Evolutionary conservation across 163 green algal species (phyloP).

Genomic region (Chlamydomonas reinhardtii): DNA sequence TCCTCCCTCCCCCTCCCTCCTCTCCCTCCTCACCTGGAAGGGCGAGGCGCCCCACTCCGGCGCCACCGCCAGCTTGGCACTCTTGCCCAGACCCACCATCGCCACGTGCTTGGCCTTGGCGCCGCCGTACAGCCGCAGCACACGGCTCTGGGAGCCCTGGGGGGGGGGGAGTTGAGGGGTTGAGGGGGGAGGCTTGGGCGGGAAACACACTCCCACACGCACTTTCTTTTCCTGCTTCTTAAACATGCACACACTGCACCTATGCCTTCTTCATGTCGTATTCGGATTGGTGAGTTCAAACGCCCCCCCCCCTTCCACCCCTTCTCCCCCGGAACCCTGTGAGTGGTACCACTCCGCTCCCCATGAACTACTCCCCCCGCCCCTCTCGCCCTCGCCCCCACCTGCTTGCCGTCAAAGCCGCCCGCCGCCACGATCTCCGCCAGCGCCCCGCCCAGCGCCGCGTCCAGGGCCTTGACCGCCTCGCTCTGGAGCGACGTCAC

Average conservation of each 20-base stretch:
- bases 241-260: too few species aligned
- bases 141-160: slow-evolving; percentile 29
- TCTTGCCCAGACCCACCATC: slow-evolving; percentile 87
- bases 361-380: not conserved
- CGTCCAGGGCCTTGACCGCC: slow-evolving; percentile 38
- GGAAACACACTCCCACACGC: too few species aligned
- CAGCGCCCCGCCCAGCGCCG: slow-evolving; percentile 45
- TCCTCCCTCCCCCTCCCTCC: too few species aligned
- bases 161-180: not conserved
- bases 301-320: too few species aligned
- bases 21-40: slow-evolving; percentile 1
- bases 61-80: slow-evolving; percentile 51
- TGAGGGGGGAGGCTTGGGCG: too few species aligned
- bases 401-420: slow-evolving; percentile 75
- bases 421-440: slow-evolving; percentile 58
- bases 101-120: slow-evolving; percentile 61
- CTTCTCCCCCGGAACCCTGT: too few species aligned
- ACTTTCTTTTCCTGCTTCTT: too few species aligned
- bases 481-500: slow-evolving; percentile 24
- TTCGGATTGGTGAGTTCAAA: too few species aligned
- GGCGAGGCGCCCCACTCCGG: slow-evolving; percentile 49
- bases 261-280: too few species aligned
- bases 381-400: not conserved
- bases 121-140: slow-evolving; percentile 6
- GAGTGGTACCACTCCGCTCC: not conserved